These are phyloP conservation scores for Aaosphaeria arxii DNA, from an alignment of 2,329 filamentous ascomycete species.

Conservation along the genomic window DNA sequence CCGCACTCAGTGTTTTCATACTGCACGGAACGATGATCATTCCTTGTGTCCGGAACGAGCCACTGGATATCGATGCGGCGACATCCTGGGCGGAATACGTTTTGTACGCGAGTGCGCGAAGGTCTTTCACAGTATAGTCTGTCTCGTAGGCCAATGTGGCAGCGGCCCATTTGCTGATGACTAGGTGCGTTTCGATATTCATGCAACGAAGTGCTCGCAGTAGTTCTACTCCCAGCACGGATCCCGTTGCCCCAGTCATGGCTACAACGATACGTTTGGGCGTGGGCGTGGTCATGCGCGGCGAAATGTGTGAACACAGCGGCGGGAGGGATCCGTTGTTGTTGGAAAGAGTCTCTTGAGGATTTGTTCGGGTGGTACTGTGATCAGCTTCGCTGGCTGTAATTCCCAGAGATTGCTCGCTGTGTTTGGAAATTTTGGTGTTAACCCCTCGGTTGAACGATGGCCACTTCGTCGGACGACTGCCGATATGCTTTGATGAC, in stretches of 20 bases:
- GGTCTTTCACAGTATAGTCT: not conserved
- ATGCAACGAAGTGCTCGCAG: conserved; percentile 42
- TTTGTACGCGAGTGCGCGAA: not conserved
- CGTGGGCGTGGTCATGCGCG: no score
- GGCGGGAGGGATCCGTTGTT: no score
- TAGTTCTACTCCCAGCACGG: conserved; percentile 43
- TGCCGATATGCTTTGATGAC: no score
- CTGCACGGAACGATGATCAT: conserved; percentile 51
- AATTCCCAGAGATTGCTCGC: no score
- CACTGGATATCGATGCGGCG: conserved; percentile 45
- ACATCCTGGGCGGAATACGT: conserved; percentile 43
- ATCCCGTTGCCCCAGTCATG: conserved; percentile 52
- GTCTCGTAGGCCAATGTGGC: conserved; percentile 32
- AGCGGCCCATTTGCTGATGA: conserved; percentile 50
- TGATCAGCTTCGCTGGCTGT: no score
- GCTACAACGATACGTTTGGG: conserved; percentile 44
- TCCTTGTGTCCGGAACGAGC: conserved; percentile 44
- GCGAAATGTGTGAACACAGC: no score
- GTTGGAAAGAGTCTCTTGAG: no score
- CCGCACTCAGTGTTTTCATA: conserved; percentile 48
- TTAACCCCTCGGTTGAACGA: no score
- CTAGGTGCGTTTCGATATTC: conserved; percentile 42
- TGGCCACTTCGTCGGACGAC: no score
- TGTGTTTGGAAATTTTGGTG: no score
- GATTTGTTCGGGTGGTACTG: no score